These are phyloP conservation scores for Trichoderma guizhouense DNA, from an alignment of 2,329 filamentous ascomycete species.

Conservation along the genomic window DNA sequence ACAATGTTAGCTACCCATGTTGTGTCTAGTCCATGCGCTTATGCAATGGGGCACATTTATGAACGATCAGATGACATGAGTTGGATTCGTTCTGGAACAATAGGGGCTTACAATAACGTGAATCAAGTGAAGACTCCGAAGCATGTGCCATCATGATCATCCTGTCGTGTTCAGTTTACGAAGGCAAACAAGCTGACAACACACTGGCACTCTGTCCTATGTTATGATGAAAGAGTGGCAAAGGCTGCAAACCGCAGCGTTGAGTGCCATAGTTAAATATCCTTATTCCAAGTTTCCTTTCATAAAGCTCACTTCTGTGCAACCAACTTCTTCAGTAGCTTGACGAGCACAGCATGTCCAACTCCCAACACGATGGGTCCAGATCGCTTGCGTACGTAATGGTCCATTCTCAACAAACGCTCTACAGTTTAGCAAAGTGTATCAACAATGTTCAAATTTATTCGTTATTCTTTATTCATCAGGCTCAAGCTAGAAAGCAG, in stretches of 20 bases:
- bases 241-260: neutral
- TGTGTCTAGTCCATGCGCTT: neutral
- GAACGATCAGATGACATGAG: neutral
- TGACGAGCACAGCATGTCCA: neutral
- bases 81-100: neutral
- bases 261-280: neutral
- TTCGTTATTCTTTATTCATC: neutral
- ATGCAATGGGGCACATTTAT: conserved; percentile 4
- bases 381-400: neutral
- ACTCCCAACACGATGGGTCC: neutral
- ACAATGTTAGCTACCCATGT: neutral
- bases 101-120: neutral
- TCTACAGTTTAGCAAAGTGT: neutral
- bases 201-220: neutral
- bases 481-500: neutral
- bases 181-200: neutral
- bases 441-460: neutral
- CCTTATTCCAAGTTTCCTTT: neutral
- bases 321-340: neutral
- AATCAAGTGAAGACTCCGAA: neutral
- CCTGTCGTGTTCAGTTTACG: neutral
- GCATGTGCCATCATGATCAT: neutral
- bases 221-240: neutral
- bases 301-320: neutral
- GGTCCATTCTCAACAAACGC: neutral